Percentiles rank a stretch among this genome's conserved stretches.
These are phyloP conservation scores for Rhynchosporium graminicola DNA, from an alignment of 2,329 filamentous ascomycete species.

Conservation along the genomic window DNA sequence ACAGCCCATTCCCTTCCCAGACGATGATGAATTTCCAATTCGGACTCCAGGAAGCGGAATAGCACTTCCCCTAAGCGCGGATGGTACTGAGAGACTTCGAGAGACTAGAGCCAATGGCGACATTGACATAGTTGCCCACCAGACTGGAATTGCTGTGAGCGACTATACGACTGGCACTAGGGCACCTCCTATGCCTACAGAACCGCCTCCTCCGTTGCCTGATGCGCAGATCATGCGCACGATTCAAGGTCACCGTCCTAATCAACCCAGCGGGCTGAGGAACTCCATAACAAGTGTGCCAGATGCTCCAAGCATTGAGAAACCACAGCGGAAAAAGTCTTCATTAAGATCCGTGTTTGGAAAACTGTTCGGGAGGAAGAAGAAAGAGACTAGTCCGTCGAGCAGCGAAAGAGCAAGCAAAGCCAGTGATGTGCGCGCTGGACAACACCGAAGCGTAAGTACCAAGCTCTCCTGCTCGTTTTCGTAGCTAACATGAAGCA, in stretches of 20 bases:
- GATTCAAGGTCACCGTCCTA: constrained; percentile 11
- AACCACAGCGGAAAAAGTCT: constrained; percentile 58
- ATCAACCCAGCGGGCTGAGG: constrained; percentile 43
- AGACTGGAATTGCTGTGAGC: constrained; percentile 23
- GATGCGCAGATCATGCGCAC: constrained; percentile 24
- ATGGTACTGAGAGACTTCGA: constrained; percentile 26
- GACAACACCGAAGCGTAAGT: constrained; percentile 54
- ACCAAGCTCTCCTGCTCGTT: constrained; percentile 7
- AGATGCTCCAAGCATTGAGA: constrained; percentile 42
- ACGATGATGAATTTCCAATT: constrained; percentile 58
- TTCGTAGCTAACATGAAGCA: constrained; percentile 21
- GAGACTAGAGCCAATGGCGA: constrained; percentile 27
- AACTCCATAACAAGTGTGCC: constrained; percentile 52
- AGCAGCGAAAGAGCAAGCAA: constrained; percentile 19
- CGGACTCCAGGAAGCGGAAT: constrained; percentile 47
- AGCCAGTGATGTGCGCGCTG: constrained; percentile 25
- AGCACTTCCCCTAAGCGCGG: constrained; percentile 40
- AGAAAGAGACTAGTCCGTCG: constrained; percentile 44
- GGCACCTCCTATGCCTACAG: constrained; percentile 17
- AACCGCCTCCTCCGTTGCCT: constrained; percentile 21
- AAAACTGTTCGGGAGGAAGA: constrained; percentile 59
- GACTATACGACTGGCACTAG: constrained; percentile 17
- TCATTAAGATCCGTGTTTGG: constrained; percentile 57
- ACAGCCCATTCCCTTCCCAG: constrained; percentile 57
- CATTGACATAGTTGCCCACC: constrained; percentile 21